Conservation (phyloP, 2,329 filamentous ascomycete genomes). For the Cyclaneusma minus region DNA sequence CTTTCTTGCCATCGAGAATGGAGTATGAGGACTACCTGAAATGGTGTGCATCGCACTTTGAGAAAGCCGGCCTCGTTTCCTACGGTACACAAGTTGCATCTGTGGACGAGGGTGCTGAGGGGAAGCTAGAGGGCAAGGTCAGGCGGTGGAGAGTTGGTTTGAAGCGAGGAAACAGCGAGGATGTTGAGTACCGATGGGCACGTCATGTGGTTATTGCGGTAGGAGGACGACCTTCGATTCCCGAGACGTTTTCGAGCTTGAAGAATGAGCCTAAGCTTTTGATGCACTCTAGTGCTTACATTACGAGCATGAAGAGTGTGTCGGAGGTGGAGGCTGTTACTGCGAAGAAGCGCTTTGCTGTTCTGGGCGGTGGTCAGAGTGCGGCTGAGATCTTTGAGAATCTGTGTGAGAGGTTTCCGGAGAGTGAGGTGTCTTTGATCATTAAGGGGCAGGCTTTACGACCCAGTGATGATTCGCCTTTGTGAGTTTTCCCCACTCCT, state of each 20-base stretch:
- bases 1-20: constrained; percentile 69
- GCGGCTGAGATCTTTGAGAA: constrained; percentile 93
- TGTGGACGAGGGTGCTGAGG: constrained; percentile 28
- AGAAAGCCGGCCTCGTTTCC: constrained; percentile 45
- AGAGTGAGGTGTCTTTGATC: constrained; percentile 60
- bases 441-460: constrained; percentile 73
- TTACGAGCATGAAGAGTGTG: too few species aligned
- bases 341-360: constrained; percentile 71
- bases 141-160: constrained; percentile 16
- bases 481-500: constrained; percentile 39
- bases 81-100: constrained; percentile 68
- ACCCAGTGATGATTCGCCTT: constrained; percentile 90
- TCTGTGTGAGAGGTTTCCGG: constrained; percentile 67
- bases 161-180: constrained; percentile 18
- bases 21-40: constrained; percentile 94
- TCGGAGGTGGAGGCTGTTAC: too few species aligned
- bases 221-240: constrained; percentile 53
- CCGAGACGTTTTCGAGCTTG: constrained; percentile 58
- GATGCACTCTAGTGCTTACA: too few species aligned
- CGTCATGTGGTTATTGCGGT: constrained; percentile 46
- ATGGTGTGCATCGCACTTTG: constrained; percentile 78
- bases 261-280: too few species aligned
- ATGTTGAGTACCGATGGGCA: constrained; percentile 22
- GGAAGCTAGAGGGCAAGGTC: constrained; percentile 12
- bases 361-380: constrained; percentile 81